Evolutionary conservation across 306 rosid species (phyloP).

Genomic region (Trichosanthes truncata): DNA sequence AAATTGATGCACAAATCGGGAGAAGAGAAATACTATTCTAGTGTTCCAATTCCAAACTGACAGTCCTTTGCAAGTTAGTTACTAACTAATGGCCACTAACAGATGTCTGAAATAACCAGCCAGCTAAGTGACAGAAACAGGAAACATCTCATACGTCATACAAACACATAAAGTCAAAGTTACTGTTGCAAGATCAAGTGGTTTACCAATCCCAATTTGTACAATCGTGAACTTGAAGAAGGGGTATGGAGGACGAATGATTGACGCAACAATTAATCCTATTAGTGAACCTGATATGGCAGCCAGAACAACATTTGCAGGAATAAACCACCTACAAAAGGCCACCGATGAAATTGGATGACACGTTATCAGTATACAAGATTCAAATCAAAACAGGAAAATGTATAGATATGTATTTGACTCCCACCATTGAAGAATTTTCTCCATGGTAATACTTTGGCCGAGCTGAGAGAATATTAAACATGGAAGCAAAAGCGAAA

Average conservation of each 20-base stretch:
- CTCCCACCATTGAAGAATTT: constrained; percentile 77
- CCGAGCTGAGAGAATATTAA: constrained; percentile 91
- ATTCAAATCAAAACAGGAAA: neutral
- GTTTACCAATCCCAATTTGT: constrained; percentile 85
- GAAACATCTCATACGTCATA: neutral
- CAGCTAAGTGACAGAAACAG: neutral
- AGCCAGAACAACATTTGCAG: constrained; percentile 64
- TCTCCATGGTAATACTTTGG: constrained; percentile 66
- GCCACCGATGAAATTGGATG: neutral
- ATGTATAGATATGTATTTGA: neutral
- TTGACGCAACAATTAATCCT: constrained; percentile 59
- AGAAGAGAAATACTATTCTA: neutral
- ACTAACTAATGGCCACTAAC: neutral
- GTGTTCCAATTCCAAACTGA: neutral
- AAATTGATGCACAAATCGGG: neutral
- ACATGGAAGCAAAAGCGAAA: constrained; percentile 86
- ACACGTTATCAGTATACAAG: neutral
- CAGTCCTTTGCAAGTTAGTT: neutral
- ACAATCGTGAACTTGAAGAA: constrained; percentile 84
- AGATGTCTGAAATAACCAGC: neutral
- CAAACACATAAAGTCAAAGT: neutral
- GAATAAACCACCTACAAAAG: constrained; percentile 94
- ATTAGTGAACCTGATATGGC: constrained; percentile 69
- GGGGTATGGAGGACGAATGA: constrained; percentile 84
- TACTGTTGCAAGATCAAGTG: neutral